These are phyloP conservation scores for Vitis amurensis DNA, from an alignment of 164 flowering plant genomes.

Conservation along the genomic window DNA sequence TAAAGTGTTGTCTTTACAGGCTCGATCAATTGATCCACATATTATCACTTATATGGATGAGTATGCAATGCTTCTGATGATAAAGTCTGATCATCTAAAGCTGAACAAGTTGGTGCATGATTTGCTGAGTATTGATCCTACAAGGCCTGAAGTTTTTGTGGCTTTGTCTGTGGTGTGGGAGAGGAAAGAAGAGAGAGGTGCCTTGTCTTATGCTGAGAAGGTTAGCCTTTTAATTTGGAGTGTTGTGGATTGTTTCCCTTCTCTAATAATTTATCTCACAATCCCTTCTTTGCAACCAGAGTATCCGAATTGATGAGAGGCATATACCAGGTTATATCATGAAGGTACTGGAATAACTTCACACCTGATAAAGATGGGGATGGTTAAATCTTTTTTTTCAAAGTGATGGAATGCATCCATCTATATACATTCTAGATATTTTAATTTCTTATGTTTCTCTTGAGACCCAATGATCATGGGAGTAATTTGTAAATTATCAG, in stretches of 20 bases:
- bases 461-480: conserved; percentile 3
- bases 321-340: conserved; percentile 82
- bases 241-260: conserved; percentile 1
- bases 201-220: conserved; percentile 85
- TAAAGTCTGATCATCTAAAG: conserved; percentile 72
- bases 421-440: neutral
- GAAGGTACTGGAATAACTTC: conserved; percentile 61
- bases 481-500: conserved; percentile 38
- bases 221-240: conserved; percentile 33
- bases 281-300: conserved; percentile 46
- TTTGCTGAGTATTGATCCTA: conserved; percentile 74
- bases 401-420: no score
- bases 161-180: conserved; percentile 90
- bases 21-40: conserved; percentile 81
- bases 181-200: conserved; percentile 83
- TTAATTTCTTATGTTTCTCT: neutral
- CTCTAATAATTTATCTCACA: conserved; percentile 8
- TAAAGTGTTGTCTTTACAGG: conserved; percentile 46
- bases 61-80: conserved; percentile 95
- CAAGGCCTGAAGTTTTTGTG: conserved; percentile 88
- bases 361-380: neutral
- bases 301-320: conserved; percentile 83
- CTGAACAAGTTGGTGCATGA: conserved; percentile 87
- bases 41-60: conserved; percentile 92
- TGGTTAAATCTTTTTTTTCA: neutral